These are phyloP conservation scores for Lactifluus piperatus DNA, from an alignment of 768 basidiomycete species.

Conservation along the genomic window DNA sequence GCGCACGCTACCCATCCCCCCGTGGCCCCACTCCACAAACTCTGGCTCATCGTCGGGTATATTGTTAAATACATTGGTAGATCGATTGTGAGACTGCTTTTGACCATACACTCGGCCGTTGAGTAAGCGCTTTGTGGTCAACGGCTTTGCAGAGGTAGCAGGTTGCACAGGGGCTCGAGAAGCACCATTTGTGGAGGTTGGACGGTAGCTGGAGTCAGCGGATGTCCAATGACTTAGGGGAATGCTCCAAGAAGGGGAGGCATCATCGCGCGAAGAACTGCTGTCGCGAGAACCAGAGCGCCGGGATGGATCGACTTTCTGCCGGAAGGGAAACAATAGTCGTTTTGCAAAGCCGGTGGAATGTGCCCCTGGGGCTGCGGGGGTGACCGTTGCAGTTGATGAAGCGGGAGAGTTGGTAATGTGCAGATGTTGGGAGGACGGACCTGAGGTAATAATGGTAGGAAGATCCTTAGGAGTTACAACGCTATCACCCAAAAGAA, in stretches of 20 bases:
- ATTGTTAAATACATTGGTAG: conserved; percentile 42
- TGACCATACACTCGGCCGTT: conserved; percentile 76
- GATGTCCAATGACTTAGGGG: conserved; percentile 12
- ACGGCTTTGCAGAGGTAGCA: not conserved
- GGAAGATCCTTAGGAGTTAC: not conserved
- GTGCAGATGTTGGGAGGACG: not conserved
- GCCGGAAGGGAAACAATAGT: conserved; percentile 18
- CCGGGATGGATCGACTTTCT: conserved; percentile 39
- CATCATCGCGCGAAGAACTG: conserved; percentile 39
- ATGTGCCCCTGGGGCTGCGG: not conserved
- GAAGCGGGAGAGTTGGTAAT: conserved; percentile 5
- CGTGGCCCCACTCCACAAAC: conserved; percentile 88
- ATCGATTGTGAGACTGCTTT: not conserved
- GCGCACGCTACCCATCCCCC: conserved; percentile 59
- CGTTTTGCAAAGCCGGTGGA: conserved; percentile 8
- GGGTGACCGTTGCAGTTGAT: conserved; percentile 12
- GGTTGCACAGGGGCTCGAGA: conserved; percentile 4
- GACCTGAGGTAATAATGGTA: not conserved
- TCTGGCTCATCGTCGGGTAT: conserved; percentile 52
- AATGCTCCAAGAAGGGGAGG: not conserved
- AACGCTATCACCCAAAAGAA: conserved; percentile 15
- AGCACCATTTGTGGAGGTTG: not conserved
- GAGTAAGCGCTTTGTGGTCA: conserved; percentile 42
- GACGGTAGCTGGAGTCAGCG: not conserved
- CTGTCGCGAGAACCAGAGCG: conserved; percentile 46